A percentile compares a stretch with the other conserved stretches of the same genome.
These are phyloP conservation scores for Spinellus fusiger DNA, from an alignment of 192 early-diverging fungal species.

Conservation along the genomic window DNA sequence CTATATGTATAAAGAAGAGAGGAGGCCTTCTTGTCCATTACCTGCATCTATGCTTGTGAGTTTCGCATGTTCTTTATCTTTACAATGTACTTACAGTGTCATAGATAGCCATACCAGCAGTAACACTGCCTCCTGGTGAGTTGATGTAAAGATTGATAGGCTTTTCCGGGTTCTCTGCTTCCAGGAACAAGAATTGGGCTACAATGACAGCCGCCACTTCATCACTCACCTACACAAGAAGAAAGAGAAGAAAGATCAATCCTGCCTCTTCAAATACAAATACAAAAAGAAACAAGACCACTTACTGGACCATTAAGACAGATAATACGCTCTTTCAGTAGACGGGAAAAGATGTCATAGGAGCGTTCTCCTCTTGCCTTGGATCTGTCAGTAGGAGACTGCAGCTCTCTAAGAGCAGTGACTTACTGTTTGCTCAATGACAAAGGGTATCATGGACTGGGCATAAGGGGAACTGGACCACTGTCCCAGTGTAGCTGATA, in stretches of 20 bases:
- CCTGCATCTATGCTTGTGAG: slow-evolving; percentile 26
- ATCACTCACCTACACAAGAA: slow-evolving; percentile 63
- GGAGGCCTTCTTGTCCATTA: slow-evolving; percentile 1
- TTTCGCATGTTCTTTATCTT: background rate
- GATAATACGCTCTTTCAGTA: slow-evolving; percentile 94
- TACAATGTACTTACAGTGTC: slow-evolving; percentile 56
- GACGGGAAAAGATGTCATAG: slow-evolving; percentile 95
- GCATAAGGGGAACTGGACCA: slow-evolving; percentile 29
- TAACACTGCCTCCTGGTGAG: slow-evolving; percentile 94
- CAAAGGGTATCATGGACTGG: slow-evolving; percentile 52
- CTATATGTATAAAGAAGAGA: slow-evolving; percentile 18
- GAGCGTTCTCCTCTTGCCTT: slow-evolving; percentile 84
- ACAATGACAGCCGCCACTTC: slow-evolving; percentile 80
- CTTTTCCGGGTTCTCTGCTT: slow-evolving; percentile 91
- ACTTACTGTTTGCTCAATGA: slow-evolving; percentile 59
- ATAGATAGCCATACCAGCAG: slow-evolving; percentile 91
- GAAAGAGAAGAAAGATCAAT: background rate
- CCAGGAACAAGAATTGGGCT: slow-evolving; percentile 91
- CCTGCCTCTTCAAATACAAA: background rate
- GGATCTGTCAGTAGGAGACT: background rate
- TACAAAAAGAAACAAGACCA: background rate
- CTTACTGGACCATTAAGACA: slow-evolving; percentile 87
- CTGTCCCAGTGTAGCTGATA: background rate
- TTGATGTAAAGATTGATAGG: slow-evolving; percentile 96
- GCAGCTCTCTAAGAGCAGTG: background rate